phyloP scores from a whole-genome alignment of 2,329 filamentous ascomycete species.

The Calycina herbarum region DNA sequence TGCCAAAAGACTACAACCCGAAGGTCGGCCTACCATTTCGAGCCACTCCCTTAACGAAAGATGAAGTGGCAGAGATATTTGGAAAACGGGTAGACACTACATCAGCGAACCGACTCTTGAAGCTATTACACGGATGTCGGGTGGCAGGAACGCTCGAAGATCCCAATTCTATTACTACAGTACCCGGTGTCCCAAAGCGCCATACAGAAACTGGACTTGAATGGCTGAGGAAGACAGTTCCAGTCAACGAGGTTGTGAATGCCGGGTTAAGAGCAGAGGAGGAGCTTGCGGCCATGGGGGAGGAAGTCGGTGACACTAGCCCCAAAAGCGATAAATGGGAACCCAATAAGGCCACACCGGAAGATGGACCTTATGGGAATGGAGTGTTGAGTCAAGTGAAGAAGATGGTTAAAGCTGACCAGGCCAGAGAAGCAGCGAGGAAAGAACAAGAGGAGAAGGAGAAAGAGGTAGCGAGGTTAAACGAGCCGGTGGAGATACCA shows the following conservation, averaged over 20 bases:
- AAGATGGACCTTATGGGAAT: slow-evolving; percentile 55
- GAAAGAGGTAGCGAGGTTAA: slow-evolving; percentile 43
- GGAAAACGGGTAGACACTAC: slow-evolving; percentile 46
- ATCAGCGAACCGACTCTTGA: slow-evolving; percentile 54
- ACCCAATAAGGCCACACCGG: slow-evolving; percentile 28
- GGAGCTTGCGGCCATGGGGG: slow-evolving; percentile 56
- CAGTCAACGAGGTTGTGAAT: slow-evolving; percentile 61
- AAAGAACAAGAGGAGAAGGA: slow-evolving; percentile 49
- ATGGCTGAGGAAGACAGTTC: slow-evolving; percentile 55
- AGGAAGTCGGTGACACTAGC: slow-evolving; percentile 34
- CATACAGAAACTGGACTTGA: slow-evolving; percentile 50
- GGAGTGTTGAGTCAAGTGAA: slow-evolving; percentile 59
- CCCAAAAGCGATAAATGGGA: slow-evolving; percentile 34
- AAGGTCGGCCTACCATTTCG: slow-evolving; percentile 55
- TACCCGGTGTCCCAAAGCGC: slow-evolving; percentile 18
- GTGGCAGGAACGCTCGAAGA: slow-evolving; percentile 65
- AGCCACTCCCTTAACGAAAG: slow-evolving; percentile 47
- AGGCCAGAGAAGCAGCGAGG: slow-evolving; percentile 47
- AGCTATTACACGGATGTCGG: slow-evolving; percentile 61
- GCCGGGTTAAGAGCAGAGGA: slow-evolving; percentile 63
- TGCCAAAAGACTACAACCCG: slow-evolving; percentile 60
- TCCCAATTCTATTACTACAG: slow-evolving; percentile 41
- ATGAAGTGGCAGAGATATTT: slow-evolving; percentile 52
- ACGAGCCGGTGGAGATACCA: slow-evolving; percentile 41
- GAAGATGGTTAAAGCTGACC: slow-evolving; percentile 48